Base-by-base conservation (phyloP, 441 rosid genomes). In the Iberis amara region DNA sequence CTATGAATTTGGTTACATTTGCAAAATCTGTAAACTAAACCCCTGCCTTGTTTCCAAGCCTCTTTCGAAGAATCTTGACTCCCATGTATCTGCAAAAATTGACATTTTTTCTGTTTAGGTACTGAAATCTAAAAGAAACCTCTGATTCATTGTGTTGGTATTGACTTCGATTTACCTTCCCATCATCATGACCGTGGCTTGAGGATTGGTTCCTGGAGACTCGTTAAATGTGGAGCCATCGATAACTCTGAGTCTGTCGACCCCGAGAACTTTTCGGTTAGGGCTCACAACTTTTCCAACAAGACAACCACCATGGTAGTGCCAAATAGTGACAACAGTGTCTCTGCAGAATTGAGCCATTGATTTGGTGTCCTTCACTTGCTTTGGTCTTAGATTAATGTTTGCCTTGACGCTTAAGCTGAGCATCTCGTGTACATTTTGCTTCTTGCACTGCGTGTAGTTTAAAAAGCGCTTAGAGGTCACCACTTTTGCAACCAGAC, bases 171-270 rank as follows among this genome's bases (percentile, higher is more conserved):
- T 62, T 44, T 76, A 85, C 96, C 96, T 88, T 59, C 98, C 98
- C 96, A 92, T 81, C 98, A 91, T 91, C 81, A 85, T 57, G 64
- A 87, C 76, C 0, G 98, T 88, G 59, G 71, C 98, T 61, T 91
- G 98, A 64, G 98, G 96, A 72, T 91, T 91, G 55, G 98, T 88
- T 54, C 98, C 98, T 0, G 96, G 98, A 15, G 98, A 91, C 54
- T 79, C 82, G 11, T 67, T 53, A 53, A 79, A 84, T 1, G 79
- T 79, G 0, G 99, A 92, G 7, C 90, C 96, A 68, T 92, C 99
- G 2, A 92, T 78, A n/a, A 89, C 62, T 3, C 96, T 77, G 30
- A 92, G 90, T 76, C 79, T 72, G 6, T 61, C 40, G 11, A 83
- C 80, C 12, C 96, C 94, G 32, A 86, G 76, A 65, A 92, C 90